Base-by-base conservation (phyloP, 768 basidiomycete genomes). In the Naganishia friedmannii region DNA sequence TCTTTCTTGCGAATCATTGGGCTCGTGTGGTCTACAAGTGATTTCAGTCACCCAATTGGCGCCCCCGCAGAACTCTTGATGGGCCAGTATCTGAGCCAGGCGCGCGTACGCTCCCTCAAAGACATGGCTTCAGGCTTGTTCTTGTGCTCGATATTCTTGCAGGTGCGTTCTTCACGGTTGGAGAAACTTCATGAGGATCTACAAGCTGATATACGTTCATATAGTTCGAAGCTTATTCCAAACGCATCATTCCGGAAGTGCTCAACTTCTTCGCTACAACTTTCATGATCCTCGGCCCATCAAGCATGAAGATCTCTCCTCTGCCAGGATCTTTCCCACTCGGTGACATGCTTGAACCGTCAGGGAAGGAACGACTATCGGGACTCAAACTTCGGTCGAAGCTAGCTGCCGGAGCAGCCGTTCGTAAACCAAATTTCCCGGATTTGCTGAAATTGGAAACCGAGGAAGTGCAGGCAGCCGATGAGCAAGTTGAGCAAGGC, bases 91-190 rank as follows among this genome's bases (percentile, higher is more conserved):
- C 88, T 99, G 21, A 89, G 89, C 9, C 84, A 99, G 32, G 86
- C 88, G 67, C 88, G 93, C 4, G 85, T 98, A 1, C 86, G 94
- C 63, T 86, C 87, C 13, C 76, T 91, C 19, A 71, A 81, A 21
- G 93, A 99, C 80, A 77, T 97, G 60, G 85, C 89, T 0, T 89
- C 89, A 67, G 96, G 96, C 0, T 82, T 97, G 51, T 96, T 96
- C 84, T 82, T 98, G 26, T 92, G 89, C 78, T 90, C 91, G 1
- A 82, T 98, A 3, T 87, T 91, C 78, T 75, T 77, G 32, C 78
- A 82, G 74, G 83, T 83, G 57, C 70, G 81, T 73, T 2, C 1
- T 6, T 17, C 15, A 54, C n/a, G 31, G 2, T 8, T 15, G 19
- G 15, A 63, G n/a, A 19, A 39, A 12, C 12, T 12, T 32, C 28